Evolutionary conservation across 768 basidiomycete genomes (phyloP).

Genomic region (Tricholoma sp.): DNA sequence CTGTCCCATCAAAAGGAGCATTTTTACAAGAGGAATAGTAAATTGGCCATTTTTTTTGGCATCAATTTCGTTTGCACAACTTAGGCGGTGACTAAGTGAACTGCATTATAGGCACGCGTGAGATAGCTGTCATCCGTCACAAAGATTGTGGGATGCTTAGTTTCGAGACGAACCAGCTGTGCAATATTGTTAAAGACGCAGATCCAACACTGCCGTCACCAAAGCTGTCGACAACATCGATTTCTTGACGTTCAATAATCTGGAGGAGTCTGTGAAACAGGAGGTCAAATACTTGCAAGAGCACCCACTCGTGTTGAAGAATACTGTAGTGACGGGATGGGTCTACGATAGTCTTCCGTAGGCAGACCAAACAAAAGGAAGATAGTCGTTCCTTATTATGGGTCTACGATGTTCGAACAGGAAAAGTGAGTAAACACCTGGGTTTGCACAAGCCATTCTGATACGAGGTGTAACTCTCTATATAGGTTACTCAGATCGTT

Average conservation of each 20-base stretch:
- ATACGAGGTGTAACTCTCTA: neutral
- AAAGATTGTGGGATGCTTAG: constrained; percentile 71
- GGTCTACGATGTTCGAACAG: constrained; percentile 61
- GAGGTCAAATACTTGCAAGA: constrained; percentile 57
- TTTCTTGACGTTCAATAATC: constrained; percentile 47
- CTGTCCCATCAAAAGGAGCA: too few species aligned
- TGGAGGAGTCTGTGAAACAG: constrained; percentile 49
- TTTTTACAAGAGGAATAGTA: too few species aligned
- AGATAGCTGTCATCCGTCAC: constrained; percentile 67
- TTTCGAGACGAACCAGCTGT: constrained; percentile 48
- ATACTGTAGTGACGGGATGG: constrained; percentile 58
- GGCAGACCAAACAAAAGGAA: too few species aligned
- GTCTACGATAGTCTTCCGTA: too few species aligned
- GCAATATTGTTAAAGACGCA: constrained; percentile 42
- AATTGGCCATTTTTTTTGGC: too few species aligned
- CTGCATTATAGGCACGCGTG: too few species aligned
- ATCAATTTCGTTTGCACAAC: too few species aligned
- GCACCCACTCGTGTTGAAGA: constrained; percentile 51
- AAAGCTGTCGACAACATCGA: constrained; percentile 31
- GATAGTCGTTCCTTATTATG: too few species aligned
- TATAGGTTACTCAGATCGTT: constrained; percentile 6
- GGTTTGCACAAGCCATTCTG: neutral
- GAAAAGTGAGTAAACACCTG: constrained; percentile 37
- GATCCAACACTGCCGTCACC: constrained; percentile 29
- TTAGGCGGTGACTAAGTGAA: too few species aligned